Evolutionary conservation across 73 alveolate genomes (phyloP).

Genomic region (Paramecium sonneborni): DNA sequence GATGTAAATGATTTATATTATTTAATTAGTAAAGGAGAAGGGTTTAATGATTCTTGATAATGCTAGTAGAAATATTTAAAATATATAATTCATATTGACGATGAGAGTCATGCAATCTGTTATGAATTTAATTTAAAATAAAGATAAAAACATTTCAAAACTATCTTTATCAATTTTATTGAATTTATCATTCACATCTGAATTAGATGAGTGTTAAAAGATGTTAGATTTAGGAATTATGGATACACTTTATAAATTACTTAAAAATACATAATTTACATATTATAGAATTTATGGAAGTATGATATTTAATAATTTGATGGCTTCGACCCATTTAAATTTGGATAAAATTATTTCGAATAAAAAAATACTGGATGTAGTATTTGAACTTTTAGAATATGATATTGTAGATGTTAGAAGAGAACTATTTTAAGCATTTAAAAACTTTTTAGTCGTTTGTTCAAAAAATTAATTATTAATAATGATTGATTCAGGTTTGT

Average conservation of each 20-base stretch:
- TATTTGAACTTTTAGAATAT: neutral
- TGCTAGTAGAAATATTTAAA: neutral
- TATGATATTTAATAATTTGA: neutral
- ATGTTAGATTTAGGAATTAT: neutral
- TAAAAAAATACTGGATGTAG: neutral
- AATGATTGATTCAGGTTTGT: neutral
- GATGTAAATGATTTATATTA: neutral
- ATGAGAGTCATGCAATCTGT: neutral
- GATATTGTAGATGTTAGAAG: constrained; percentile 4
- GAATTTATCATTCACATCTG: neutral
- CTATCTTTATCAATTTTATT: neutral
- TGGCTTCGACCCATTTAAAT: neutral
- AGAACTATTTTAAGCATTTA: neutral
- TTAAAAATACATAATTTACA: neutral
- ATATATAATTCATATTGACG: neutral
- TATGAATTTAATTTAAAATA: neutral
- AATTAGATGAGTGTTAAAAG: neutral
- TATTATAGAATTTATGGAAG: neutral
- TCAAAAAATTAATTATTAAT: neutral
- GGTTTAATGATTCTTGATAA: constrained; percentile 4
- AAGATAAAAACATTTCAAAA: neutral
- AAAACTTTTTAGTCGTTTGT: neutral
- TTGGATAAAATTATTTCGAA: neutral
- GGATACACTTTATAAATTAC: neutral
- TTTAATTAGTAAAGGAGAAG: neutral